Evolutionary conservation across 805 yeast species (phyloP).

Genomic region (Cyberlindnera nakhonratchasimensis): DNA sequence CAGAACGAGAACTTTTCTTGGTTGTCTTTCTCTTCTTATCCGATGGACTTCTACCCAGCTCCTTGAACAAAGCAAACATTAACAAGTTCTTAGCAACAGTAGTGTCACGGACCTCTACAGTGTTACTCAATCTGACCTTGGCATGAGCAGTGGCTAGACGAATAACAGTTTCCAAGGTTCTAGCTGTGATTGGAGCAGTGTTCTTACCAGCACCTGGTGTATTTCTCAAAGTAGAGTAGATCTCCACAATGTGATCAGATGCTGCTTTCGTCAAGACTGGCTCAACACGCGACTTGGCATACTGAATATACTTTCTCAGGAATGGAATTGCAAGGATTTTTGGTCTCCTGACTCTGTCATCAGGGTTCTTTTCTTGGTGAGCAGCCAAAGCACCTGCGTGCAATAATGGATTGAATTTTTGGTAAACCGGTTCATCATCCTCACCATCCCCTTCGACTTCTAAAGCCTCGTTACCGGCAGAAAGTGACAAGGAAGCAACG

Average conservation of each 20-base stretch:
- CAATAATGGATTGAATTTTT: conserved; percentile 74
- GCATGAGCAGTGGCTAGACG: conserved; percentile 97
- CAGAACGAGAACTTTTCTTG: not conserved
- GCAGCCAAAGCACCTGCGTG: conserved; percentile 72
- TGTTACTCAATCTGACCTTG: conserved; percentile 80
- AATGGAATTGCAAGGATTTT: conserved; percentile 73
- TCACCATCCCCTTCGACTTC: conserved; percentile 46
- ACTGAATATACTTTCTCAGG: conserved; percentile 87
- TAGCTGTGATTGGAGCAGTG: conserved; percentile 96
- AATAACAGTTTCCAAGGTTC: conserved; percentile 93
- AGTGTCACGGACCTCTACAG: conserved; percentile 76
- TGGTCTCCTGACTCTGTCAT: conserved; percentile 31
- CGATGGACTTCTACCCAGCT: conserved; percentile 39
- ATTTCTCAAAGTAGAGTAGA: conserved; percentile 80
- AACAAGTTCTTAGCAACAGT: conserved; percentile 79
- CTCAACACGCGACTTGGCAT: conserved; percentile 82
- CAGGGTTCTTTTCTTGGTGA: conserved; percentile 29
- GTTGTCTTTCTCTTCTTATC: conserved; percentile 34
- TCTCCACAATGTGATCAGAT: conserved; percentile 71
- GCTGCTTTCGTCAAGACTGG: conserved; percentile 81
- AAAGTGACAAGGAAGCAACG: conserved; percentile 60
- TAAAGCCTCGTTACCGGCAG: conserved; percentile 69
- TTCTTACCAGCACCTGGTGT: conserved; percentile 61
- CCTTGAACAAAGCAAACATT: conserved; percentile 83
- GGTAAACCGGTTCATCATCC: conserved; percentile 52